Evolutionary conservation across 78 protist species (phyloP).

Genomic region (Dictyostelium capitatum): DNA sequence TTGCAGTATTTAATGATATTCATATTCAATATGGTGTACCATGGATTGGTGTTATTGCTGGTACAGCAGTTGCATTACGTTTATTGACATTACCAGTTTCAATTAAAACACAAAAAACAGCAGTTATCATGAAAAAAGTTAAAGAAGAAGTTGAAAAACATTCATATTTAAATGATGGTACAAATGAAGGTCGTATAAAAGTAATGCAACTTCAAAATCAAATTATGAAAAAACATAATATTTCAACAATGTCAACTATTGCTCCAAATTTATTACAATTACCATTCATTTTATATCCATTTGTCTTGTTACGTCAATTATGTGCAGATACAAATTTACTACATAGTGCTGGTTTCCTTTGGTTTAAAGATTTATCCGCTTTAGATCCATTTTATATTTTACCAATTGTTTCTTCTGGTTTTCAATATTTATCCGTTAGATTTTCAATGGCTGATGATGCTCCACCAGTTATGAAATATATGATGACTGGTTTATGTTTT

Average conservation of each 20-base stretch:
- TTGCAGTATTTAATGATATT: neutral
- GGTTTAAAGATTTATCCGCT: slow-evolving; percentile 37
- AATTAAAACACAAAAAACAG: neutral
- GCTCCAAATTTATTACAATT: neutral
- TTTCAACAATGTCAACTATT: neutral
- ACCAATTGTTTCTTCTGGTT: slow-evolving; percentile 17
- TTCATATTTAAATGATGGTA: slow-evolving; percentile 40
- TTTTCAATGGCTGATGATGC: neutral
- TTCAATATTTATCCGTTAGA: slow-evolving; percentile 13
- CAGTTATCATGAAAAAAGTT: slow-evolving; percentile 5
- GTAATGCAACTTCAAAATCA: neutral
- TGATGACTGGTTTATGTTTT: slow-evolving; percentile 26
- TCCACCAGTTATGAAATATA: slow-evolving; percentile 11
- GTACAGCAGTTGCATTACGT: slow-evolving; percentile 17
- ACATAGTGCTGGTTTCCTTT: slow-evolving; percentile 3
- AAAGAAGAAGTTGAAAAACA: slow-evolving; percentile 39
- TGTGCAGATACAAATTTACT: slow-evolving; percentile 7
- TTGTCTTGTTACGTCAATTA: neutral
- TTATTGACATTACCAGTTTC: slow-evolving; percentile 6
- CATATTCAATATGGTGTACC: slow-evolving; percentile 11
- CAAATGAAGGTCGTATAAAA: slow-evolving; percentile 29
- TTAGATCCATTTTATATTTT: slow-evolving; percentile 31
- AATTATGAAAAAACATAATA: neutral
- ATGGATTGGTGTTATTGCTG: slow-evolving; percentile 32
- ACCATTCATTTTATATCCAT: slow-evolving; percentile 39